Evolutionary conservation across 176 grass and related monocot genomes (phyloP).

Genomic region (Cymbopogon citratus): DNA sequence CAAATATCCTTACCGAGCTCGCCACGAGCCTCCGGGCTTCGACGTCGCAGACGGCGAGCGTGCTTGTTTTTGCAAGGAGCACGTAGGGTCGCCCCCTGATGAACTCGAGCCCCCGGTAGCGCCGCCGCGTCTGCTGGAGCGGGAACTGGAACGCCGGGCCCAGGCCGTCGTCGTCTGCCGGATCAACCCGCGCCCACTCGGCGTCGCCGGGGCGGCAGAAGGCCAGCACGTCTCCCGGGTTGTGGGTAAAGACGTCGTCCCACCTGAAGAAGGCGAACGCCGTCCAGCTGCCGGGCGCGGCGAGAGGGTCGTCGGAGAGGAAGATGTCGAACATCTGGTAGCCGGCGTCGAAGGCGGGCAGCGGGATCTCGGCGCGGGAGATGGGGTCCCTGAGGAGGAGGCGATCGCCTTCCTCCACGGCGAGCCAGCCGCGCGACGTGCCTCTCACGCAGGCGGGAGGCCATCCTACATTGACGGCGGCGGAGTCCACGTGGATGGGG

Average conservation of each 20-base stretch:
- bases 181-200: background rate
- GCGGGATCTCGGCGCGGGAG: background rate
- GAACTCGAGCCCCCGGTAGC: background rate
- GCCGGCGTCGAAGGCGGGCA: background rate
- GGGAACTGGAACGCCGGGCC: too few species aligned
- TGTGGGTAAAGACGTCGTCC: background rate
- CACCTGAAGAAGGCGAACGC: background rate
- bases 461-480: background rate
- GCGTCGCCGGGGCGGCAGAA: background rate
- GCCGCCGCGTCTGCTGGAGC: too few species aligned
- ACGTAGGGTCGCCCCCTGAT: background rate
- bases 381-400: background rate
- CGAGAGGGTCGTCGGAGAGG: constrained; percentile 7
- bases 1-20: background rate
- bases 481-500: background rate
- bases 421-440: background rate
- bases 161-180: too few species aligned
- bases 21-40: background rate
- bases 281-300: background rate
- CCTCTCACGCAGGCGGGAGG: background rate
- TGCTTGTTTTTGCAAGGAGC: background rate
- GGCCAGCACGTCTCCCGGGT: background rate
- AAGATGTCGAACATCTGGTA: background rate
- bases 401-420: background rate
- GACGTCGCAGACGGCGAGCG: background rate